Percentiles rank a stretch among this genome's conserved stretches.
phyloP scores from a whole-genome alignment of 2,329 filamentous ascomycete genomes.

The Colletotrichum sp. region DNA sequence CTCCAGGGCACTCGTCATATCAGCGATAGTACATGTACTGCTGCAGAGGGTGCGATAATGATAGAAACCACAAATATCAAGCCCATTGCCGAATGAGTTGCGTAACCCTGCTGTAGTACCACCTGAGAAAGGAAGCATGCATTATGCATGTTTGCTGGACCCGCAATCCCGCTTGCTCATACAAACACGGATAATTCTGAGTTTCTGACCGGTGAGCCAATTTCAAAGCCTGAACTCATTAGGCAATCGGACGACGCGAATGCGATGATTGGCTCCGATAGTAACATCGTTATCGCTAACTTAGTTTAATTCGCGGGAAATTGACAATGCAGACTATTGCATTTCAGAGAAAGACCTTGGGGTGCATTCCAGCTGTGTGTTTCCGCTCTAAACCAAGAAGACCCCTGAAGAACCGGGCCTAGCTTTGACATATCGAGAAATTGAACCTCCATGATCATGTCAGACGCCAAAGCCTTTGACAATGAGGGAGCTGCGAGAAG shows the following conservation, averaged over 20 bases:
- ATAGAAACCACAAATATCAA: background rate
- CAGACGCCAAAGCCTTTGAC: background rate
- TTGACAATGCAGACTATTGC: background rate
- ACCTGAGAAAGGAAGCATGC: background rate
- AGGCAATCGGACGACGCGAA: background rate
- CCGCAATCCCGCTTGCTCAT: background rate
- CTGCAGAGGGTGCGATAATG: background rate
- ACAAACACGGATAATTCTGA: background rate
- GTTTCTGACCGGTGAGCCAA: background rate
- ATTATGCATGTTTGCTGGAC: background rate
- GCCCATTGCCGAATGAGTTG: background rate
- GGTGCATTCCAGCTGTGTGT: background rate
- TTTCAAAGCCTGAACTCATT: background rate
- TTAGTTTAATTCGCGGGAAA: background rate
- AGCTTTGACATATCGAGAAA: background rate
- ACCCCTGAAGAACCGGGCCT: background rate
- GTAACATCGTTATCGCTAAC: fast-evolving
- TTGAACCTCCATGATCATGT: background rate
- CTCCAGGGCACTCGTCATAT: background rate
- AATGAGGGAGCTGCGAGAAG: background rate
- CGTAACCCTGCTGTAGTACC: background rate
- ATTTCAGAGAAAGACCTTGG: background rate
- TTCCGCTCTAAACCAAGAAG: background rate
- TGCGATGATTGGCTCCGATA: background rate
- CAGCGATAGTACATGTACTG: background rate